Evolutionary conservation across 495 filamentous ascomycete species (phyloP), one percentile per base, ranked within the genome.

Genomic region (Penicillium cinerascens): DNA sequence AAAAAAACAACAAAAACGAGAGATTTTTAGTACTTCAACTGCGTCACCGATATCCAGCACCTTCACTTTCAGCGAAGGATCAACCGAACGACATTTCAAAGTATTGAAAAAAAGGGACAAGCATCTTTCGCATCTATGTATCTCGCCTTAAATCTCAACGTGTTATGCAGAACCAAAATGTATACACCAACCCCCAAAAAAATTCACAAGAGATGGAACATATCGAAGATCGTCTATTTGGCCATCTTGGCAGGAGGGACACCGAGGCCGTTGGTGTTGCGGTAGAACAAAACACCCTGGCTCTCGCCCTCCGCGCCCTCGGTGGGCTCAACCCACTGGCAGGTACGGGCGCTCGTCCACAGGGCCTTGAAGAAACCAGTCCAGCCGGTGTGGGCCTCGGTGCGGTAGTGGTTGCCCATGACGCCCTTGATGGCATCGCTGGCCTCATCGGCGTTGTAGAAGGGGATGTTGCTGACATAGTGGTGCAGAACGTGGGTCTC

Each of bases 181-280:
- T 33, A 33, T 33, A 33, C 42, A 53, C 21, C 47, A 23, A 21
- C 36, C 37, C 42, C 52, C 46, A 45, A 45, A 40, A 35, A 38
- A 22, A 36, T 44, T 8, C 17, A 17, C 33, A 51, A 38, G 46
- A 33, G 43, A 50, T 33, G 8, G 35, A 46, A 54, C 59, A 56
- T 60, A 68, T 58, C 45, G 44, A 50, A 20, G 8, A 49, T 46
- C 23, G 25, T 69, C 65, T 73, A 72, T 58, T 70, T 56, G 42
- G 65, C 47, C 26, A 70, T 59, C 69, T 83, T 82, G 59, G 71
- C 45, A 5, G 89, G 88, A 60, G 79, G 75, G 43, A 80, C 66
- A 44, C 89, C 88, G 18, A 89, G 66, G 16, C 83, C 83, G 70
- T 96, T 97, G 55, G 79, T 76, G 78, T 83, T 83, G 52, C 78